Conservation (phyloP, 2,329 filamentous ascomycete species). For the Ceratocystis eucalypticola region DNA sequence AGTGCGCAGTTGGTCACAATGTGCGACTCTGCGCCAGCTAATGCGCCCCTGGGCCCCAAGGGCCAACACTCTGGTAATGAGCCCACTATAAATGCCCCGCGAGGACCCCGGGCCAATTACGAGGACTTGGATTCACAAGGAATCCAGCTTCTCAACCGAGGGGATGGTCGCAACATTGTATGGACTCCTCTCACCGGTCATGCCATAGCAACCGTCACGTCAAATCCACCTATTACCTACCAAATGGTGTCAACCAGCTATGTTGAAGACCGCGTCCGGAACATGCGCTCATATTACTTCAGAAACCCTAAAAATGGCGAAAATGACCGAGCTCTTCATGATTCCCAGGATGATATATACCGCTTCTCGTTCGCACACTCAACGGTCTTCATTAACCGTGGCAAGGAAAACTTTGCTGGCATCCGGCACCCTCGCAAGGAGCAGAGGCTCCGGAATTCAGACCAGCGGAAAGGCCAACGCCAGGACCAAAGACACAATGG, state of each 20-base stretch:
- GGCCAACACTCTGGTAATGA: slow-evolving; percentile 7
- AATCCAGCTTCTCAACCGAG: neutral
- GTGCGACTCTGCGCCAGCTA: slow-evolving; percentile 14
- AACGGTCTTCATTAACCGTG: slow-evolving; percentile 55
- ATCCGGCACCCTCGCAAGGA: slow-evolving; percentile 40
- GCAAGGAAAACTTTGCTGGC: slow-evolving; percentile 54
- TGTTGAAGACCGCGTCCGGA: slow-evolving; percentile 49
- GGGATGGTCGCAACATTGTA: slow-evolving; percentile 2
- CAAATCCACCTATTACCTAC: slow-evolving; percentile 33
- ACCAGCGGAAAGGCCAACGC: neutral
- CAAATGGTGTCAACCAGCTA: slow-evolving; percentile 51
- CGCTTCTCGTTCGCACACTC: slow-evolving; percentile 60
- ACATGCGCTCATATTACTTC: slow-evolving; percentile 36
- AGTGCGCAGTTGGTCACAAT: slow-evolving; percentile 37
- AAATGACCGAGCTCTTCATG: slow-evolving; percentile 29
- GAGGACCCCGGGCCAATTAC: slow-evolving; percentile 27
- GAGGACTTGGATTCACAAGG: slow-evolving; percentile 15
- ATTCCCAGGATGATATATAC: slow-evolving; percentile 32
- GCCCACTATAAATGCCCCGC: slow-evolving; percentile 21
- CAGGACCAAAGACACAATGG: neutral
- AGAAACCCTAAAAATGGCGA: slow-evolving; percentile 25
- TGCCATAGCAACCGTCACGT: slow-evolving; percentile 26
- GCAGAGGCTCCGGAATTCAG: slow-evolving; percentile 25
- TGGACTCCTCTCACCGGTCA: slow-evolving; percentile 16
- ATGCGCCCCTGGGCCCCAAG: slow-evolving; percentile 8